Percentiles rank a stretch among this genome's conserved stretches.
These are phyloP conservation scores for Musa troglodytarum DNA, from an alignment of 176 grass and related monocot species.

Conservation along the genomic window DNA sequence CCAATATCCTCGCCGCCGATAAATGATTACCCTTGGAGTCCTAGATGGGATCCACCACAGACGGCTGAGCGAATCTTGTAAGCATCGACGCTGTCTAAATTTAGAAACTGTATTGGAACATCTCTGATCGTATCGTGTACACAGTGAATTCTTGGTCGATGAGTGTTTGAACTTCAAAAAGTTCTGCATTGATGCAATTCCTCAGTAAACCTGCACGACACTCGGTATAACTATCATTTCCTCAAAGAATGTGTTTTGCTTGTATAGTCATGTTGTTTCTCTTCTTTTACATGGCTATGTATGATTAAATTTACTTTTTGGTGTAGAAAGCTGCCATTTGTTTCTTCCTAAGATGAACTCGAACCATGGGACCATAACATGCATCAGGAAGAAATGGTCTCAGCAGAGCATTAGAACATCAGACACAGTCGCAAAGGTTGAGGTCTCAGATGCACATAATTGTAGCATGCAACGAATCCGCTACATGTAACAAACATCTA, in stretches of 20 bases:
- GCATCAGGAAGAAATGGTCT: not conserved
- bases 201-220: constrained; percentile 28
- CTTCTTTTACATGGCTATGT: not conserved
- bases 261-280: not conserved
- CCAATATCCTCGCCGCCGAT: constrained; percentile 50
- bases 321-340: not conserved
- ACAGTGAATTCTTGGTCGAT: constrained; percentile 63
- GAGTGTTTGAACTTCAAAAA: constrained; percentile 90
- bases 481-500: not conserved
- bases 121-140: constrained; percentile 20
- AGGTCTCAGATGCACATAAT: not conserved
- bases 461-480: not conserved
- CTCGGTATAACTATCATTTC: constrained; percentile 1
- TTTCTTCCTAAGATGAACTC: not conserved
- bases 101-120: not conserved
- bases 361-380: not conserved
- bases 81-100: constrained; percentile 17
- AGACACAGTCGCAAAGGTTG: not conserved
- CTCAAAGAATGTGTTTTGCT: constrained; percentile 14
- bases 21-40: constrained; percentile 96
- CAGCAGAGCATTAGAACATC: not conserved
- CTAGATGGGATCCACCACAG: constrained; percentile 57
- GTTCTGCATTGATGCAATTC: constrained; percentile 50
- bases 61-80: constrained; percentile 91
- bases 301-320: not conserved